Percentiles rank a stretch among this genome's conserved stretches.
phyloP scores from a whole-genome alignment of 345 rosid genomes.

The Brassica nigra region DNA sequence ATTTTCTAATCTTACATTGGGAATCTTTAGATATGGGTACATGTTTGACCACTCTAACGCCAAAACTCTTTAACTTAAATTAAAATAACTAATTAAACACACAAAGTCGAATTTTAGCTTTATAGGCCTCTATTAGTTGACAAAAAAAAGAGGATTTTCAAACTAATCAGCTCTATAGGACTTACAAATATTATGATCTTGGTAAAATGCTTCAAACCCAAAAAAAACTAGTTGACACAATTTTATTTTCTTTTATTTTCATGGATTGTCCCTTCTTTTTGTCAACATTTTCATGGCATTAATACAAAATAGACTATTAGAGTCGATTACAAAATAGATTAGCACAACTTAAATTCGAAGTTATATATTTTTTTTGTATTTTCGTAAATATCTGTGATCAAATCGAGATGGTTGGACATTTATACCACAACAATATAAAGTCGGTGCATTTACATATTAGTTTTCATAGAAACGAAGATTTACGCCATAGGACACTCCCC shows the following conservation, averaged over 20 bases:
- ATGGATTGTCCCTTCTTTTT: no score
- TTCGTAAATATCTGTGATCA: not conserved
- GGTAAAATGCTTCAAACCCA: not conserved
- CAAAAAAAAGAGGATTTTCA: not conserved
- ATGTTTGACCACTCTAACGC: not conserved
- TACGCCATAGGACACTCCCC: conserved; percentile 66
- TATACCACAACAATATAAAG: conserved; percentile 11
- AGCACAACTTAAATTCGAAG: not conserved
- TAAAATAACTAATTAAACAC: not conserved
- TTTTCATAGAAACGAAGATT: conserved; percentile 2
- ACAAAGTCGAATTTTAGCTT: not conserved
- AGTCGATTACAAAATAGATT: not conserved
- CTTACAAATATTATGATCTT: not conserved
- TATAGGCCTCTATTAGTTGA: not conserved
- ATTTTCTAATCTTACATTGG: not conserved
- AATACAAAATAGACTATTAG: not conserved
- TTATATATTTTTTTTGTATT: not conserved
- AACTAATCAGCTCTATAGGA: not conserved
- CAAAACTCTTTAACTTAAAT: not conserved
- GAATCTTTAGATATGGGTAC: not conserved
- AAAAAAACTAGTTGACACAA: not conserved
- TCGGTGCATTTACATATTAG: conserved; percentile 10
- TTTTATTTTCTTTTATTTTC: not conserved
- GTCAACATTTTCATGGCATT: not conserved
- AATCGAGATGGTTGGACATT: conserved; percentile 5